Evolutionary conservation across 768 basidiomycete species (phyloP), one percentile per base, ranked within the genome.

Genomic region (Boletus sp.): DNA sequence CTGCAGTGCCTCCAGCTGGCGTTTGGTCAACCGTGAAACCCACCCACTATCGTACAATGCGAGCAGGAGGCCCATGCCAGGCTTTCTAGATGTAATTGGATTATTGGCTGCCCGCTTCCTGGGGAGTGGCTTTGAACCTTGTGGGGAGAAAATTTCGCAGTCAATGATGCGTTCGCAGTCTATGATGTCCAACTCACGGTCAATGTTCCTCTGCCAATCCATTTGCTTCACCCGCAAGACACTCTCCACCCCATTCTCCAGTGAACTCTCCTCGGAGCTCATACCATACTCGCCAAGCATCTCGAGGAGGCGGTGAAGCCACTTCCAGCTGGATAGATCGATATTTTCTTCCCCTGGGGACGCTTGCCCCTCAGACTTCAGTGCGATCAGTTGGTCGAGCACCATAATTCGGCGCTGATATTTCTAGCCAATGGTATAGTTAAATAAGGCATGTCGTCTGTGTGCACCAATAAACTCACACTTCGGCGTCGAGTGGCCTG

Each of bases 241-340:
- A 7, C 9, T 36, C 35, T 57, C 28, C 0, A 61, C 39, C 6
- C 32, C 28, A n/a, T 61, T 61, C 30, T 61, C 50, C 0, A 61
- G 2, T 3, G 20, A 17, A 7, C 59, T 63, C 8, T 63, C 60
- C 24, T 63, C 51, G 1, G 57, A 63, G 35, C 60, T 64, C 57
- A 61, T 58, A 1, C 55, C 57, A 15, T 58, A n/a, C 7, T 64
- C 55, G 0, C 57, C 55, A 39, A 62, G 52, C 3, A 7, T n/a
- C n/a, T 39, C 5, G n/a, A 62, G 8, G 4, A 59, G 28, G 1
- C 8, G 6, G 4, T 57, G 32, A 4, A 62, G 45, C 61, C 58
- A 62, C 3, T 35, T n/a, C 52, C 58, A 62, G 41, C 36, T 14
- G 6, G 14, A 5, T 1, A 51, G 6, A 32, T 59, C 49, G 12